Evolutionary conservation across 495 filamentous ascomycete species (phyloP), one percentile per base, ranked within the genome.

Genomic region (Penicillium steckii): DNA sequence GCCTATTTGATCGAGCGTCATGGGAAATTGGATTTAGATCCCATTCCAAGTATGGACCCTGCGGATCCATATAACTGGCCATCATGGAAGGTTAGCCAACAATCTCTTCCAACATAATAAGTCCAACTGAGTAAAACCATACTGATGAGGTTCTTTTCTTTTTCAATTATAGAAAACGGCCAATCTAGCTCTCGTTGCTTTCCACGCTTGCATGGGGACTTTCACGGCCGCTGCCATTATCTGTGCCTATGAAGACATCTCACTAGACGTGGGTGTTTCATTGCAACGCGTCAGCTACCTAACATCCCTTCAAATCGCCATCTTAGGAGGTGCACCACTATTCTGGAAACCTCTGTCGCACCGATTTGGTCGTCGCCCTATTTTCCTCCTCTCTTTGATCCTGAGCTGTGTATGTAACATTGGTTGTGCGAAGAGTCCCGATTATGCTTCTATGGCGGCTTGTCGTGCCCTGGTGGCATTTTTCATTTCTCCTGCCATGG

Each of bases 61-160:
- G 77, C 72, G 6, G 80, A 82, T 61, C 80, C 80, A 18, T 78
- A 76, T 51, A 81, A 83, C 44, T 81, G 80, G 80, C 69, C 77
- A 4, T 13, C 37, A 9, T 80, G 76, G 74, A 80, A 81, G 71
- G 76, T 79, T 48, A 57, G 46, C 22, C 43, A n/a, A 27, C 26
- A 27, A n/a, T n/a, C n/a, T n/a, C n/a, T n/a, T n/a, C 27, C 12
- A 12, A 29, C 27, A 29, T 29, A 29, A 12, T 12, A 12, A 29
- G 27, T 12, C 5, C 27, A 29, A 29, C 5, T 29, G 27, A 29
- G 5, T n/a, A n/a, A n/a, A n/a, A n/a, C n/a, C n/a, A n/a, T n/a
- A n/a, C n/a, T n/a, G n/a, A n/a, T n/a, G n/a, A n/a, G n/a, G n/a
- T n/a, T n/a, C n/a, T n/a, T n/a, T n/a, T n/a, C n/a, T n/a, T n/a